phyloP scores from a whole-genome alignment of 257 asterid genomes.

The Nemophila menziesii region DNA sequence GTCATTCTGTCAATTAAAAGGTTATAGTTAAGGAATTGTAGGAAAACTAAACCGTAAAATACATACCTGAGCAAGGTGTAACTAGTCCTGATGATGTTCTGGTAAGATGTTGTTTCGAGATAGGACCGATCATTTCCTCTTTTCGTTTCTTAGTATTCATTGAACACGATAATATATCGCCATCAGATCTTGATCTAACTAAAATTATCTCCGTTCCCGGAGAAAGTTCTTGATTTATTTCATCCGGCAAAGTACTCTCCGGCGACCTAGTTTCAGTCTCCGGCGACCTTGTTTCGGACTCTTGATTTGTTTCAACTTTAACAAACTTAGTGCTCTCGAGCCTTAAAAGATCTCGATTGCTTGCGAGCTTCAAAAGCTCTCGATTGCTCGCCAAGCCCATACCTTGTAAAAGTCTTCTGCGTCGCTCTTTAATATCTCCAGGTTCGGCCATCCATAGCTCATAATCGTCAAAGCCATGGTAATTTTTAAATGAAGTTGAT shows the following conservation, averaged over 20 bases:
- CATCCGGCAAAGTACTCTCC: conserved; percentile 18
- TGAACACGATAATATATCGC: conserved; percentile 52
- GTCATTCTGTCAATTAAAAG: no score
- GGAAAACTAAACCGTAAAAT: no score
- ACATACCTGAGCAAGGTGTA: conserved; percentile 23
- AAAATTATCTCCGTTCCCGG: conserved; percentile 21
- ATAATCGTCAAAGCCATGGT: conserved; percentile 29
- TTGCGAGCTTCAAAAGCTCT: conserved; percentile 44
- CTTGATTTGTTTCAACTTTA: conserved; percentile 4
- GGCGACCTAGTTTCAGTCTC: conserved; percentile 9
- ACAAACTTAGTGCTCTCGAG: conserved; percentile 38
- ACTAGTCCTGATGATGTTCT: conserved; percentile 47
- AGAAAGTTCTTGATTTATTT: conserved; percentile 7
- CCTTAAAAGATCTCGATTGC: conserved; percentile 51
- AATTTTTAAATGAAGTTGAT: conserved; percentile 20
- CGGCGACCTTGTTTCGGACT: conserved; percentile 11
- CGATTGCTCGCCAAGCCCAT: conserved; percentile 83
- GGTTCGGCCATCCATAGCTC: conserved; percentile 93
- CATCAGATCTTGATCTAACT: conserved; percentile 80
- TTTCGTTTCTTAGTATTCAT: conserved; percentile 45
- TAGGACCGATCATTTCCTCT: conserved; percentile 61
- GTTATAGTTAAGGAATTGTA: no score
- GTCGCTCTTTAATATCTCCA: conserved; percentile 70
- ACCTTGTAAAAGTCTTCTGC: conserved; percentile 70
- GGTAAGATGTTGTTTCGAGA: conserved; percentile 60